Evolutionary conservation across 169 alveolate genomes (phyloP), one percentile per base, ranked within the genome.

Genomic region (Eimeria acervulina): DNA sequence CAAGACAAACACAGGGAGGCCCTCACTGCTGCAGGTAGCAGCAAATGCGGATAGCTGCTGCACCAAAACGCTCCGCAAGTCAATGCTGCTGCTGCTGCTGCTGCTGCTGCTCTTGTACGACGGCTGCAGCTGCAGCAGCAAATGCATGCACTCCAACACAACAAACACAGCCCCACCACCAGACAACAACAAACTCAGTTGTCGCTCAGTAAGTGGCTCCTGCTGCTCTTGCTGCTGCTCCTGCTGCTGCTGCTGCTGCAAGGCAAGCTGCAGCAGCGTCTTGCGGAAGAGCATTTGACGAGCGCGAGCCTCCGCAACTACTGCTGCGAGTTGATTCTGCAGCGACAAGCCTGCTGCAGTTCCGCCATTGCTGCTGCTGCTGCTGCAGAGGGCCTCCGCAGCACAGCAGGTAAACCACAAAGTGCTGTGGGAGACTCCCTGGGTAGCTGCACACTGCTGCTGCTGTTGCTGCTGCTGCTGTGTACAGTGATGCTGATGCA

Each of bases 91-190:
- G 90, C 70, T 80, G 90, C 68, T 81, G 63, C 72, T 81, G 72
- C 90, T 81, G 90, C 90, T 51, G 66, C 47, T 33, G 47, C 44
- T n/a, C 72, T 10, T 1, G 51, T 40, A n/a, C 51, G 51, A 51
- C 44, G 55, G 90, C 66, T 81, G 90, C 70, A 21, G 47, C 66
- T 44, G 36, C 90, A 36, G 42, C 38, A 59, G 68, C 68, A 59
- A 59, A 59, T 42, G 72, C 66, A 81, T 33, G 70, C 70, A 42
- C 70, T 81, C 90, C 90, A 81, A n/a, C 68, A 81, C 72, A 42
- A 81, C 90, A 81, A 81, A 81, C 23, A 81, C 90, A 47, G 70
- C 90, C 44, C 90, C 90, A n/a, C 90, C 90, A 23, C 72, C 36
- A 40, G 90, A 81, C 66, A 81, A 51, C 90, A 81, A 72, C 90